Conservation (phyloP, 2,329 filamentous ascomycete genomes). For the Dactylellina sp. region DNA sequence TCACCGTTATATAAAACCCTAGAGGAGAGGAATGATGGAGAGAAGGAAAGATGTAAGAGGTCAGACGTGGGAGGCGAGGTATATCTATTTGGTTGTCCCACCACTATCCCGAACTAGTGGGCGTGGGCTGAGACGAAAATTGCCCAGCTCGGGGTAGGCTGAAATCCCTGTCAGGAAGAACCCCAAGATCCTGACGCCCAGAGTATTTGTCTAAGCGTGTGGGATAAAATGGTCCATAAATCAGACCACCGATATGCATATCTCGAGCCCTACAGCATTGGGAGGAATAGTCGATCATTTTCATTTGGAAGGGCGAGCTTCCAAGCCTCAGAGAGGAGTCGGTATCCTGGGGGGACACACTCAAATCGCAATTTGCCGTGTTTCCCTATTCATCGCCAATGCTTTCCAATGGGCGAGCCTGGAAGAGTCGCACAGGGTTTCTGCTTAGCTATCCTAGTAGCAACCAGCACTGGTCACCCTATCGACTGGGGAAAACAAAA, state of each 20-base stretch:
- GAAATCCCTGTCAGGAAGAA: constrained; percentile 42
- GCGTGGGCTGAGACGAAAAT: constrained; percentile 44
- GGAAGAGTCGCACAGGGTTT: constrained; percentile 17
- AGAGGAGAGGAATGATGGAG: not conserved
- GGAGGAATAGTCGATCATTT: not conserved
- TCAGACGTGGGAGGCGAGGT: constrained; percentile 9
- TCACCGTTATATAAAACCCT: constrained; percentile 24
- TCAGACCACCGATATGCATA: constrained; percentile 46
- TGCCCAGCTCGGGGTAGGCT: constrained; percentile 33
- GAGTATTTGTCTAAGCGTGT: constrained; percentile 16
- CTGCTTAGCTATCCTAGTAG: constrained; percentile 40
- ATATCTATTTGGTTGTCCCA: constrained; percentile 35
- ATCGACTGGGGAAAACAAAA: not conserved
- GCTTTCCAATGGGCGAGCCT: not conserved
- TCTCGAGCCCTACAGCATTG: not conserved
- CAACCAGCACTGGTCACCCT: not conserved
- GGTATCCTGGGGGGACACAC: constrained; percentile 21
- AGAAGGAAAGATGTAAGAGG: constrained; percentile 11
- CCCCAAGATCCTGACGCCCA: constrained; percentile 20
- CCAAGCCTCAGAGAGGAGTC: constrained; percentile 21
- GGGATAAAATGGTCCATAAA: constrained; percentile 29
- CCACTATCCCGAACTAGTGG: constrained; percentile 16
- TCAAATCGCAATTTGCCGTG: constrained; percentile 25
- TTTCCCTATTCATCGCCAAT: not conserved
- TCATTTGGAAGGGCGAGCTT: constrained; percentile 41